A percentile compares a stretch with the other conserved stretches of the same genome.
Evolutionary conservation across 2,329 filamentous ascomycete genomes (phyloP).

Genomic region (Hawksworthiomyces lignivorus): DNA sequence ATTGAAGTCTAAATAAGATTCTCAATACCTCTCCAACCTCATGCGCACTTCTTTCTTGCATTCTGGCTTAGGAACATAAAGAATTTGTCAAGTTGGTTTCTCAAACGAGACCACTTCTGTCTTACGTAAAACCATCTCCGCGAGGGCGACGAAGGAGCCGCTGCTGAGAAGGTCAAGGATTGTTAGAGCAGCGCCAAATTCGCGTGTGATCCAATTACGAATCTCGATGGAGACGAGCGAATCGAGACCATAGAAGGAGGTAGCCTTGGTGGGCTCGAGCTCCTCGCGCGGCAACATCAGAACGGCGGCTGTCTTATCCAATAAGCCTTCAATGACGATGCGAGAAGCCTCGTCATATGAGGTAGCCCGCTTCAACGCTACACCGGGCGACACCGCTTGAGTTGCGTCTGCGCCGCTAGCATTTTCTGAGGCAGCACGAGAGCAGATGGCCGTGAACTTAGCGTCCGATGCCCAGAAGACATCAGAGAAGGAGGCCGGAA

Average conservation of each 20-base stretch:
- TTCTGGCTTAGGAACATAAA: too few species aligned
- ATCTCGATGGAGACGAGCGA: slow-evolving; percentile 14
- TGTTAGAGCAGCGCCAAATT: slow-evolving; percentile 11
- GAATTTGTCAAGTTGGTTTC: background rate
- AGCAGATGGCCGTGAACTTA: slow-evolving; percentile 3
- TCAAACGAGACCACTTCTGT: slow-evolving; percentile 12
- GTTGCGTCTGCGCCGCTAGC: background rate
- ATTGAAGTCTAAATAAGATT: too few species aligned
- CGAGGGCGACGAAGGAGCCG: slow-evolving; percentile 10
- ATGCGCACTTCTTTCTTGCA: too few species aligned
- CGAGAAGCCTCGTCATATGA: slow-evolving; percentile 4
- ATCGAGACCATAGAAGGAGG: slow-evolving; percentile 13
- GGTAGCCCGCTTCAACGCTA: slow-evolving; percentile 7
- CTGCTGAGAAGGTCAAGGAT: slow-evolving; percentile 14
- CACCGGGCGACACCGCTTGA: slow-evolving; percentile 6
- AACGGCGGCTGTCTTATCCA: slow-evolving; percentile 12
- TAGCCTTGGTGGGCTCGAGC: slow-evolving; percentile 10
- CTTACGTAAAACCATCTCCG: slow-evolving; percentile 9
- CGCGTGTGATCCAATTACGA: slow-evolving; percentile 11
- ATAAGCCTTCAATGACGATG: slow-evolving; percentile 10
- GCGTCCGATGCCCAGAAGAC: slow-evolving; percentile 11
- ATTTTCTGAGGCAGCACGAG: background rate
- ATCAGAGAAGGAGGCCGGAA: background rate
- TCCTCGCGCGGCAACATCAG: slow-evolving; percentile 11
- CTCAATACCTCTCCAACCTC: too few species aligned